These are phyloP conservation scores for Microdochium trichocladiopsis DNA, from an alignment of 2,329 filamentous ascomycete species.

Conservation along the genomic window DNA sequence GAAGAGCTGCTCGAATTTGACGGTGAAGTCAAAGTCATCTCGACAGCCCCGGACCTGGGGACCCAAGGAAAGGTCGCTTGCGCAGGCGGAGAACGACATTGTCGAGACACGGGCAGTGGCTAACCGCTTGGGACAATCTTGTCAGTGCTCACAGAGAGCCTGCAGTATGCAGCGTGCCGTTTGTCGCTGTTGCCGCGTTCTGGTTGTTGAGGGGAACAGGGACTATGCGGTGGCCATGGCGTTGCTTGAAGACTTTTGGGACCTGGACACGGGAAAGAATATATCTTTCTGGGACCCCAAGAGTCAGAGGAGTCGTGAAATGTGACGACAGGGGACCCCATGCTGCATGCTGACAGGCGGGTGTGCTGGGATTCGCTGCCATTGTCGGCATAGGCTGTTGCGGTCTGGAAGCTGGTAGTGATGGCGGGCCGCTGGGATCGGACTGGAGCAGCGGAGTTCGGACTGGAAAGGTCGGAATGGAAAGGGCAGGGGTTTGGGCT, in stretches of 20 bases:
- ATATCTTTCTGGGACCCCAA: neutral
- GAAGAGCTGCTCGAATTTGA: slow-evolving; percentile 39
- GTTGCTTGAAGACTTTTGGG: no score
- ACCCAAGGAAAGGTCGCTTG: slow-evolving; percentile 31
- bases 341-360: neutral
- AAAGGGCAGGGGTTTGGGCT: neutral
- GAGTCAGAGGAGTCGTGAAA: neutral
- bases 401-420: no score
- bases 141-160: no score
- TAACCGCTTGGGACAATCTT: no score
- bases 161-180: no score
- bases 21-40: slow-evolving; percentile 42
- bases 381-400: no score
- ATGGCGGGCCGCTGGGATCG: neutral
- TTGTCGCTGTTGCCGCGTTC: no score
- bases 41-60: slow-evolving; percentile 37
- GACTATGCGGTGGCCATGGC: no score
- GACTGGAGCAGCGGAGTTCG: neutral
- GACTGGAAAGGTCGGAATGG: neutral
- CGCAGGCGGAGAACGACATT: slow-evolving; percentile 9
- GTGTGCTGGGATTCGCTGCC: no score
- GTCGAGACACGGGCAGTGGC: neutral
- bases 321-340: neutral
- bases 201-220: no score
- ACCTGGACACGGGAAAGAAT: no score